Evolutionary conservation across 495 filamentous ascomycete species (phyloP), one percentile per base, ranked within the genome.

Genomic region (Penicillium atrosanguineum): DNA sequence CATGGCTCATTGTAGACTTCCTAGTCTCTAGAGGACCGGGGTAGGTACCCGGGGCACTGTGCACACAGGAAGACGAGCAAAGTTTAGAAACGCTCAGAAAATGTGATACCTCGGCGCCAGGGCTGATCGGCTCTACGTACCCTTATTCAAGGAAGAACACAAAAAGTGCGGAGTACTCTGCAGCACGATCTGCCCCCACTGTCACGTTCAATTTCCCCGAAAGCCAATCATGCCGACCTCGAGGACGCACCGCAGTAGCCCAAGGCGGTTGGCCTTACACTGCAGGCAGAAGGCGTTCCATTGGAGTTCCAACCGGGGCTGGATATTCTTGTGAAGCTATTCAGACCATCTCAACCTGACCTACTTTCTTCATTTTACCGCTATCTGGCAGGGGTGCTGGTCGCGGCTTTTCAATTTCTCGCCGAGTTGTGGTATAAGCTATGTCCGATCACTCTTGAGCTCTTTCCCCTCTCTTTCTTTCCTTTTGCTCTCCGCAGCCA

Each of bases 61-160:
- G 31, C 12, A 4, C 1, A n/a, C 31, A 34, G 12, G 11, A 34
- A 12, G 11, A 31, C 1, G 8, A 14, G 31, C 11, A 34, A 23
- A 23, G 2, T 23, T 23, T 23, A 5, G 23, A 34, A 34, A 34
- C 31, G 14, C 46, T 20, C 18, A 16, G 21, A 50, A 28, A 46
- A 58, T 44, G 50, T 46, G 56, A 58, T 49, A 28, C 34, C 46
- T 54, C 50, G 56, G 50, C 46, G 31, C 38, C 18, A 26, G 0
- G 21, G 25, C 23, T 26, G 45, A 44, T 47, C 38, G 28, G 26
- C 7, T 11, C 47, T 40, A 7, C 4, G 23, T 14, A 41, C 18
- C 23, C n/a, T 3, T 6, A 16, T 9, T 23, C 6, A 15, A n/a
- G 39, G 39, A 4, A 7, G 39, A 39, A 34, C 18, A 43, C 26